Base-by-base conservation (phyloP, 495 filamentous ascomycete genomes). In the Aspergillus heteromorphus region DNA sequence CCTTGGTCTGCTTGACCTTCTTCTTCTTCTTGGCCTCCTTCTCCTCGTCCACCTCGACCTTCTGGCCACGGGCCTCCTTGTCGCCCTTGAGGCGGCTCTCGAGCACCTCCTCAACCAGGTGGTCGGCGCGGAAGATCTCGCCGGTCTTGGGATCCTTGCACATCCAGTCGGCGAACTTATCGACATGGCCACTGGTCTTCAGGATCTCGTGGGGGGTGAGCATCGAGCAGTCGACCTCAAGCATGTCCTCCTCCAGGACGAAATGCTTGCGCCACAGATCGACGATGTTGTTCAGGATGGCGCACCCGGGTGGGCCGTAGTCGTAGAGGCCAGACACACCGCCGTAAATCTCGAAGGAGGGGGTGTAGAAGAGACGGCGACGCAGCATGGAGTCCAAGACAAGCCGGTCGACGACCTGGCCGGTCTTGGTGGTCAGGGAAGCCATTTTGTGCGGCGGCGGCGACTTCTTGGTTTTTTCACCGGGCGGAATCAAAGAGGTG, bases 81-180 rank as follows among this genome's bases (percentile, higher is more conserved):
- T 91, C 83, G 45, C 85, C 86, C 73, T 89, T 91, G 45, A 98
- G 71, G 20, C 93, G 79, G 27, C 78, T 69, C 75, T 96, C 91
- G 19, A 98, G 80, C 23, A 96, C 83, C 62, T 95, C 91, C 75
- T 97, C 90, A 31, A 98, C 89, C 58, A 97, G 78, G 73, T 98
- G 93, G 67, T 98, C 93, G 25, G 93, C 91, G 55, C 93, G 83
- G 69, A 97, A 85, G 54, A 97, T 95, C 75, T 97, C 95, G 64
- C 93, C 93, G 61, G 87, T 93, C 77, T 95, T 93, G 49, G 91
- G 91, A 69, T 98, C 93, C 72, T 97, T 97, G 83, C 91, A 95
- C 92, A 97, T 96, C 89, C 89, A 97, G 69, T 97, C 95, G 60
- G 91, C 87, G 69, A 97, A 98, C 70, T 95, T 95, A 59, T 97